Conservation (phyloP, 169 alveolate species). For the Cryptosporidium canis region DNA sequence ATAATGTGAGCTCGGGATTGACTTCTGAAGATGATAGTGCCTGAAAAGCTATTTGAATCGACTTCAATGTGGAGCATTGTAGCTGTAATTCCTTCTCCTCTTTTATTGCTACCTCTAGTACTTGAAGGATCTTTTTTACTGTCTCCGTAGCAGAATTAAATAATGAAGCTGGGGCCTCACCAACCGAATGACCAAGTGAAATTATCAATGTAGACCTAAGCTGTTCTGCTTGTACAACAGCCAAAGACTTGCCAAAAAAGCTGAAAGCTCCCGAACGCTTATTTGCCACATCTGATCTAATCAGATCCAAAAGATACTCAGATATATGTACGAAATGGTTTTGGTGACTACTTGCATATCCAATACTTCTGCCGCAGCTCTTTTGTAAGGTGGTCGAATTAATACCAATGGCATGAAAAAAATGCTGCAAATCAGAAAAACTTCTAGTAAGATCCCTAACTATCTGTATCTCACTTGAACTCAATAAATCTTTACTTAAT, state of each 20-base stretch:
- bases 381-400: slow-evolving; percentile 18
- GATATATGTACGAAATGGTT: slow-evolving; percentile 38
- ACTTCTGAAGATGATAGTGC: slow-evolving; percentile 22
- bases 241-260: slow-evolving; percentile 77
- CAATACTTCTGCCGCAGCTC: slow-evolving; percentile 63
- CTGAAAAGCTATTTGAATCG: slow-evolving; percentile 53
- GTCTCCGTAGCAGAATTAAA: slow-evolving; percentile 63
- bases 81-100: slow-evolving; percentile 45
- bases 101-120: slow-evolving; percentile 39
- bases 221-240: slow-evolving; percentile 78
- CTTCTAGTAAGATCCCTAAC: slow-evolving; percentile 5
- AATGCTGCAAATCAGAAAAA: slow-evolving; percentile 34
- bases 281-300: slow-evolving; percentile 77
- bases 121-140: slow-evolving; percentile 15
- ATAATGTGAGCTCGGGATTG: slow-evolving; percentile 44
- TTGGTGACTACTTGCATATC: slow-evolving; percentile 38
- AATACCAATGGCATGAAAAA: slow-evolving; percentile 61
- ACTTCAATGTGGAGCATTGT: slow-evolving; percentile 50
- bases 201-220: slow-evolving; percentile 74
- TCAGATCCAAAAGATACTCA: slow-evolving; percentile 43
- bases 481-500: neutral
- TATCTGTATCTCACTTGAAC: slow-evolving; percentile 15
- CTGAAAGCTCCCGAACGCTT: slow-evolving; percentile 78
- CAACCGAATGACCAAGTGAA: slow-evolving; percentile 40
- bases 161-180: slow-evolving; percentile 20